Conservation (phyloP, 1,139 yeast species). For the Scheffersomyces titani region DNA sequence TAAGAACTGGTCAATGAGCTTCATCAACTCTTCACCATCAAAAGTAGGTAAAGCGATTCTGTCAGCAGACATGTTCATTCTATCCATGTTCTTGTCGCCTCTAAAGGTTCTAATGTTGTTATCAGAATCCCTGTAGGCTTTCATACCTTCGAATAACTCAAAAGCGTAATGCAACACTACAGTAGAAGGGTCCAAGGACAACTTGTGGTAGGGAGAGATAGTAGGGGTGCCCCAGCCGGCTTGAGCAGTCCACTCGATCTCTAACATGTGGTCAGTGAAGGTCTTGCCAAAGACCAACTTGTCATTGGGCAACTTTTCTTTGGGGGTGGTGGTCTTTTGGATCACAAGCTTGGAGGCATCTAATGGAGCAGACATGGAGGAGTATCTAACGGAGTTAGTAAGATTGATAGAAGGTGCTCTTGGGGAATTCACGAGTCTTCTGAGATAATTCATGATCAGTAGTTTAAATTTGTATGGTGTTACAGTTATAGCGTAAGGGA, state of each 20-base stretch:
- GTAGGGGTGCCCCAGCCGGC: constrained; percentile 86
- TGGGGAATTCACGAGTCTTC: background rate
- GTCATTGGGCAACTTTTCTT: constrained; percentile 68
- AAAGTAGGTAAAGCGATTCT: constrained; percentile 87
- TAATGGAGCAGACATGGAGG: constrained; percentile 36
- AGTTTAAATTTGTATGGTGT: background rate
- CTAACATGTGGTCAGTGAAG: constrained; percentile 89
- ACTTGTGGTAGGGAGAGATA: constrained; percentile 80
- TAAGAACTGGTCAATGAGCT: constrained; percentile 73
- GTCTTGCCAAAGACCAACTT: constrained; percentile 81
- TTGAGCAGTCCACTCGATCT: constrained; percentile 76
- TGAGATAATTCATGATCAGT: background rate
- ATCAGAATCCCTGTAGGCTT: constrained; percentile 78
- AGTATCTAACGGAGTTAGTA: background rate
- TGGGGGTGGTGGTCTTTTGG: constrained; percentile 59
- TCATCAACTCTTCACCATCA: constrained; percentile 73
- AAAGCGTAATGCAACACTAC: constrained; percentile 93
- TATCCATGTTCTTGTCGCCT: constrained; percentile 85
- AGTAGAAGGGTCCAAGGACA: constrained; percentile 80
- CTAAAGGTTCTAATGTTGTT: constrained; percentile 82
- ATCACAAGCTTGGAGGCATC: constrained; percentile 71
- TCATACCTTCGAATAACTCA: constrained; percentile 94
- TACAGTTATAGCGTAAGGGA: background rate
- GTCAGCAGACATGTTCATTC: constrained; percentile 86
- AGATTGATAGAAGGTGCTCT: background rate